Evolutionary conservation across 768 basidiomycete species (phyloP), one percentile per base, ranked within the genome.

Genomic region (Tephrocybe sp.): DNA sequence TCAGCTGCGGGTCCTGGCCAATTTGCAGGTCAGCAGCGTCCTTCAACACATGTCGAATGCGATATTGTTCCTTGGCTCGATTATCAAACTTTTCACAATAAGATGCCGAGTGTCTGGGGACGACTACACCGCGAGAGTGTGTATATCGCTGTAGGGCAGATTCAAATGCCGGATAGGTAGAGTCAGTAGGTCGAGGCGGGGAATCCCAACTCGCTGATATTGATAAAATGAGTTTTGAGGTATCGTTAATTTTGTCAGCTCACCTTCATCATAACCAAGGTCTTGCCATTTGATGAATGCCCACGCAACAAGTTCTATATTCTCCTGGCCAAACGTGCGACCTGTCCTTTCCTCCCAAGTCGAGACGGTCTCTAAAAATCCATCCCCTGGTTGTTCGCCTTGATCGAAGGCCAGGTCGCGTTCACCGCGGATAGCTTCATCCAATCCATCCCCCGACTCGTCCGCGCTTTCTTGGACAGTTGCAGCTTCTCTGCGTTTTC

Each of bases 261-360:
- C 49, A 91, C 95, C 85, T 74, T 93, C 88, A 18, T 96, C 89
- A 53, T 98, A 97, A n/a, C 88, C 84, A 22, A 98, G 74, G 54
- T 93, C 93, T 36, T 83, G 76, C 96, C 96, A 98, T 65, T 98
- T 99, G 57, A 92, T 75, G 64, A 94, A 94, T 11, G 79, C 82
- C 86, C 89, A 93, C 16, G 83, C 74, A 27, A 96, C 82, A 42
- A 78, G 66, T 31, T 80, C 71, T 24, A 84, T 77, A 57, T 87
- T 75, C 4, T 79, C 68, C 25, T 67, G 60, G 9, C 62, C 61
- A 5, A 92, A 67, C 3, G 61, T 60, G n/a, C 64, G 45, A 28
- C 72, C 65, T 45, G 66, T 73, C 16, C 72, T 62, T 31, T 59
- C 50, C 64, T 86, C 78, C 79, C 84, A 90, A 19, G 84, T 78